These are phyloP conservation scores for Tricholoma bakamatsutake DNA, from an alignment of 768 basidiomycete species.

Conservation along the genomic window DNA sequence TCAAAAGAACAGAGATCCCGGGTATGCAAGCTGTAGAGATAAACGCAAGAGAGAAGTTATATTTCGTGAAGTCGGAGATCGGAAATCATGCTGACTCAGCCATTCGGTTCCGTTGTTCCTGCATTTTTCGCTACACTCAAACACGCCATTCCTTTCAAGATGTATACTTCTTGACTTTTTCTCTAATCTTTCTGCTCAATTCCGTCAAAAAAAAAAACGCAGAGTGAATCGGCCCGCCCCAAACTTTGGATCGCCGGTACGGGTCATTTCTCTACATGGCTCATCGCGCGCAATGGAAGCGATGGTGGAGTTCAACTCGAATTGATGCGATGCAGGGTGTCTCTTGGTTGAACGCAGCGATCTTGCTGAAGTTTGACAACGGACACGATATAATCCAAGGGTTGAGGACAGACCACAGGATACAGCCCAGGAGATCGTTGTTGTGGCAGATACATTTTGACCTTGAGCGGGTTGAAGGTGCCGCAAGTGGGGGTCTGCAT, in stretches of 20 bases:
- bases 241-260: not conserved
- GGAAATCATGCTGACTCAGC: constrained; percentile 12
- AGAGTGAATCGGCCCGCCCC: not conserved
- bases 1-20: constrained; percentile 1
- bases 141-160: not conserved
- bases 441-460: not conserved
- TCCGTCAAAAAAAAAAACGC: not conserved
- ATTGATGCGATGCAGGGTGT: not conserved
- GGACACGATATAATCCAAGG: not conserved
- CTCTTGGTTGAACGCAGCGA: not conserved
- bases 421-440: not conserved
- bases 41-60: not conserved
- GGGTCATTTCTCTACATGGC: not conserved
- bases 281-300: not conserved
- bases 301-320: not conserved
- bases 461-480: not conserved
- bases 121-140: not conserved
- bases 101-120: not conserved
- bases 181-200: not conserved
- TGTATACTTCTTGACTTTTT: not conserved
- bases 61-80: constrained; percentile 6
- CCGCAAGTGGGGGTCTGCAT: not conserved
- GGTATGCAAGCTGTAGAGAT: constrained; percentile 3
- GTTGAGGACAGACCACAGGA: not conserved
- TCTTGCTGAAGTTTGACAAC: not conserved